Conservation (phyloP, 148 eudicot species). For the Hydrangea macrophylla region DNA sequence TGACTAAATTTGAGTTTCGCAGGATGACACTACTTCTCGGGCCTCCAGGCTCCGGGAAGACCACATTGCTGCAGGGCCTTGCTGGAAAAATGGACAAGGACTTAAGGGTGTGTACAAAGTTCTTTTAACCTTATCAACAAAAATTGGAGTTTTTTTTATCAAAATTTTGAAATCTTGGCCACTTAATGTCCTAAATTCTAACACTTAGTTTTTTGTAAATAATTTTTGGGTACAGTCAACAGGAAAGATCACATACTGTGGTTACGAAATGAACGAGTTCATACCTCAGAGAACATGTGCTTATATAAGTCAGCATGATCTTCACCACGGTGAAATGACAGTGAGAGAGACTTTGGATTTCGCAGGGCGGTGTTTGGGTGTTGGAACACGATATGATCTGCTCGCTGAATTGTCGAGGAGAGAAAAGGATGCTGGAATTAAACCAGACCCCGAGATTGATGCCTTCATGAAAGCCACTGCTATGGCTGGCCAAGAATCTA, state of each 20-base stretch:
- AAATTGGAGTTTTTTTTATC: neutral
- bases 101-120: conserved; percentile 28
- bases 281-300: conserved; percentile 47
- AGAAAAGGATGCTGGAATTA: conserved; percentile 34
- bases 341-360: conserved; percentile 47
- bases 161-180: neutral
- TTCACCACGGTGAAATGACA: conserved; percentile 56
- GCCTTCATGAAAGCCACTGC: conserved; percentile 52
- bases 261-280: conserved; percentile 39
- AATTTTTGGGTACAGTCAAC: conserved; percentile 16
- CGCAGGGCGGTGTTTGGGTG: conserved; percentile 42
- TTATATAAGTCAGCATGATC: conserved; percentile 48
- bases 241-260: conserved; percentile 41
- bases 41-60: conserved; percentile 50
- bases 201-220: neutral
- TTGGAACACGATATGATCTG: conserved; percentile 38
- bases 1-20: conserved; percentile 6
- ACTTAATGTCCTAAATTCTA: neutral
- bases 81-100: conserved; percentile 42
- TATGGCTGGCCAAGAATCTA: conserved; percentile 39
- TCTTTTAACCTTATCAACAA: neutral
- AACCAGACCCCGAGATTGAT: conserved; percentile 47
- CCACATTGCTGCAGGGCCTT: conserved; percentile 44
- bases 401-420: conserved; percentile 40
- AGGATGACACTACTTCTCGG: conserved; percentile 49